These are phyloP conservation scores for Glebionis coronaria DNA, from an alignment of 129 eudicot genomes.

Conservation along the genomic window DNA sequence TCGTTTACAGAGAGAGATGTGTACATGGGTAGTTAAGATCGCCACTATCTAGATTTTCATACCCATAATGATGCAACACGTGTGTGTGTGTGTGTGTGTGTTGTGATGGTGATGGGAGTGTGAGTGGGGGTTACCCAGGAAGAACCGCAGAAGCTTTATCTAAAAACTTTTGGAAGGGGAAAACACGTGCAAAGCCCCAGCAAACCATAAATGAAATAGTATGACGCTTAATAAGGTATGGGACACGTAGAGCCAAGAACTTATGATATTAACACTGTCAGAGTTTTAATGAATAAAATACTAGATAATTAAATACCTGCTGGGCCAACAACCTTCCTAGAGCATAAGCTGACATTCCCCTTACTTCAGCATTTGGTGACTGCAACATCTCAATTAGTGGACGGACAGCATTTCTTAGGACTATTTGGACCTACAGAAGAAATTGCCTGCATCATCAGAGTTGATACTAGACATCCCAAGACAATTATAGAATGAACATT, in stretches of 20 bases:
- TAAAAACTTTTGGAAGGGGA: neutral
- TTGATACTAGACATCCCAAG: neutral
- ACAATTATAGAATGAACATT: neutral
- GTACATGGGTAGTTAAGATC: no score
- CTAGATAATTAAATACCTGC: conserved; percentile 44
- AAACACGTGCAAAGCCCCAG: neutral
- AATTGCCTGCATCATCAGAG: conserved; percentile 2
- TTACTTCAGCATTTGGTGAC: conserved; percentile 49
- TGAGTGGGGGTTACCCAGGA: neutral
- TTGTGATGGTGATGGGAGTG: no score
- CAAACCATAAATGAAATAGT: neutral
- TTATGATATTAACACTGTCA: neutral
- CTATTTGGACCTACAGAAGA: conserved; percentile 49
- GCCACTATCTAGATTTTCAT: no score
- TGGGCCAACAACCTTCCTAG: conserved; percentile 68
- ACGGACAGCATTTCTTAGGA: conserved; percentile 65
- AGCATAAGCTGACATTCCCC: conserved; percentile 69
- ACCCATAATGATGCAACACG: neutral
- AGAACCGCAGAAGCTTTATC: neutral
- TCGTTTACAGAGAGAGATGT: no score
- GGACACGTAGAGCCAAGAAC: conserved; percentile 1
- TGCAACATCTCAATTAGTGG: no score
- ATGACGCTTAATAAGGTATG: neutral
- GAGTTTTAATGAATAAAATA: no score
- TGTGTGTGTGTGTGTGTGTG: no score